Evolutionary conservation across 2,329 filamentous ascomycete genomes (phyloP).

Genomic region (Penicillium rolfsii): DNA sequence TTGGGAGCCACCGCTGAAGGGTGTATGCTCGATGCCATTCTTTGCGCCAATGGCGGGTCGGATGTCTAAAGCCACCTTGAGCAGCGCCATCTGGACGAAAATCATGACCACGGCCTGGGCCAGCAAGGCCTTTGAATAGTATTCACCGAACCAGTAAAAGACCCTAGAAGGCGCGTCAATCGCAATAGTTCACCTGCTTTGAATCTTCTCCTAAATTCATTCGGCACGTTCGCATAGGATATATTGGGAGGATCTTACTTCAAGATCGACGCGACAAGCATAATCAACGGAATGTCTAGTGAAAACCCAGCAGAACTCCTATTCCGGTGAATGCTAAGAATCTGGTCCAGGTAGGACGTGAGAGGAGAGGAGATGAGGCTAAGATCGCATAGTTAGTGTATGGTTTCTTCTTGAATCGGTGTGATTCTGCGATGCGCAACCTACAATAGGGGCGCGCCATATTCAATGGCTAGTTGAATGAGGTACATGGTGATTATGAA

Average conservation of each 20-base stretch:
- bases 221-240: neutral
- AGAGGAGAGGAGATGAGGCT: constrained; percentile 65
- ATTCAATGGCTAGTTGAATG: constrained; percentile 46
- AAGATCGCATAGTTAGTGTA: constrained; percentile 13
- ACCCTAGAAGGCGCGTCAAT: constrained; percentile 47
- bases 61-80: constrained; percentile 65
- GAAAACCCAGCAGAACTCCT: constrained; percentile 66
- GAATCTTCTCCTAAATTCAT: neutral
- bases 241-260: constrained; percentile 50
- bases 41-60: constrained; percentile 50
- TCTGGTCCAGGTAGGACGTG: constrained; percentile 69
- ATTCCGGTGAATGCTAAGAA: constrained; percentile 64
- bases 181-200: neutral
- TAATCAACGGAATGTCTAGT: constrained; percentile 68
- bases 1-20: constrained; percentile 42
- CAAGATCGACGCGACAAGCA: constrained; percentile 66
- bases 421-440: constrained; percentile 17
- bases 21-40: constrained; percentile 46
- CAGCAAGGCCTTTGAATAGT: constrained; percentile 62
- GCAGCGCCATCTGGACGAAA: constrained; percentile 58
- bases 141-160: constrained; percentile 68
- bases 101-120: constrained; percentile 65
- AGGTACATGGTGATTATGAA: constrained; percentile 41
- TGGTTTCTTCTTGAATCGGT: neutral
- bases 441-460: constrained; percentile 55